phyloP scores from a whole-genome alignment of 305 asterid species.

The Fraxinus ornus region DNA sequence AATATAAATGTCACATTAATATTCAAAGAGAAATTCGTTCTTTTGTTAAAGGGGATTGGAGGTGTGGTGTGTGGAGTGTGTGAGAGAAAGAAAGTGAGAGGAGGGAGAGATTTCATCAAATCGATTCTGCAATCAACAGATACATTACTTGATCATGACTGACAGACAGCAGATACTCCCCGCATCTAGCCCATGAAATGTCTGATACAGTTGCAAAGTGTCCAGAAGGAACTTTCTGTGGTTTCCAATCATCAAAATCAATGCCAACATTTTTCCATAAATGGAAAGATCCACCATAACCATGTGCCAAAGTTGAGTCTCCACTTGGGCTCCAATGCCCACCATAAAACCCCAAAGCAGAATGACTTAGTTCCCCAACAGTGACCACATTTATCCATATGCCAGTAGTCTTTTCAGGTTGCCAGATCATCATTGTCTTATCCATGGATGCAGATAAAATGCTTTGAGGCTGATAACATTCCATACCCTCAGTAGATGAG shows the following conservation, averaged over 20 bases:
- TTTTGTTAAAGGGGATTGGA: background rate
- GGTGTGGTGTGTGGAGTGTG: background rate
- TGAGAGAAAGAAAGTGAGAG: background rate
- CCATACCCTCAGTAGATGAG: constrained; percentile 41
- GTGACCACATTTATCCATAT: constrained; percentile 96
- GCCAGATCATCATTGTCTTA: constrained; percentile 98
- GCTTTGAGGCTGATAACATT: constrained; percentile 76
- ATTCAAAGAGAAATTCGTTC: background rate
- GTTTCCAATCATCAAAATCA: constrained; percentile 81
- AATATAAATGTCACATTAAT: background rate
- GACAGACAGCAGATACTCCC: constrained; percentile 77
- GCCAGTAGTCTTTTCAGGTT: constrained; percentile 91
- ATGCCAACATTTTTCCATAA: constrained; percentile 78
- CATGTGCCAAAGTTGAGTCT: constrained; percentile 79
- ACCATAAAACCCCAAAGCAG: constrained; percentile 93
- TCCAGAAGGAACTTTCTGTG: constrained; percentile 95
- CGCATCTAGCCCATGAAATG: constrained; percentile 77
- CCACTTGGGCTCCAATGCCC: constrained; percentile 89
- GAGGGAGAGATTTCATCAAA: background rate
- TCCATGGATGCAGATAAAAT: constrained; percentile 96
- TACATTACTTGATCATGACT: constrained; percentile 91
- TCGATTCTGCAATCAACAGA: constrained; percentile 4
- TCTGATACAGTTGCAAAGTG: constrained; percentile 89
- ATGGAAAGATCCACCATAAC: constrained; percentile 98
- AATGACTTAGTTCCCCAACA: constrained; percentile 92